A percentile compares a stretch with the other conserved stretches of the same genome.
phyloP scores from a whole-genome alignment of 805 yeast genomes.

The Saccharomycopsis oosterbeekiorum region DNA sequence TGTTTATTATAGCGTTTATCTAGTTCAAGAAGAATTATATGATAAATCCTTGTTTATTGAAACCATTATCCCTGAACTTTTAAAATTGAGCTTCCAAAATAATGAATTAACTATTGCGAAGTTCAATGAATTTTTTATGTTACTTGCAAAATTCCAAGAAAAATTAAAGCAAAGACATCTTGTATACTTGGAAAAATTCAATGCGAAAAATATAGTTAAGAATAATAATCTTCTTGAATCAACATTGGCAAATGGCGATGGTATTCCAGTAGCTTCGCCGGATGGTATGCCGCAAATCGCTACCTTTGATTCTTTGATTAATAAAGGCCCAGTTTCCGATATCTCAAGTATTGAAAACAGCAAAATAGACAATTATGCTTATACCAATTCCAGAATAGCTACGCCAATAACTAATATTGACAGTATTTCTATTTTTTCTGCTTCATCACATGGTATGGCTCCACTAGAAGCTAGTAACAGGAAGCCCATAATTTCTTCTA shows the following conservation, averaged over 20 bases:
- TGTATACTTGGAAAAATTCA: conserved; percentile 25
- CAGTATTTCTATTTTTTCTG: background rate
- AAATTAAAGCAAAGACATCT: conserved; percentile 36
- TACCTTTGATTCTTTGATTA: conserved; percentile 9
- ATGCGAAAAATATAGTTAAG: conserved; percentile 21
- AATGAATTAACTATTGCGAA: conserved; percentile 31
- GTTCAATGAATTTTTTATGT: conserved; percentile 31
- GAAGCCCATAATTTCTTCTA: background rate
- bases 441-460: background rate
- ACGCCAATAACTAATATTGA: background rate
- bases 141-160: conserved; percentile 33
- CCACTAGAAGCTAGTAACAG: background rate
- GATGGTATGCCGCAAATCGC: background rate
- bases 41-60: conserved; percentile 43
- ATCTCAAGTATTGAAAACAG: background rate
- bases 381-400: background rate
- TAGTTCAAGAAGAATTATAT: conserved; percentile 25
- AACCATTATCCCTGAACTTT: conserved; percentile 44
- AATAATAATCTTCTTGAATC: conserved; percentile 6
- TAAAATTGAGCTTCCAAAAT: conserved; percentile 39
- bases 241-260: background rate
- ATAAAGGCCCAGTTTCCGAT: background rate
- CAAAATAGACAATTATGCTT: background rate
- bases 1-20: conserved; percentile 30
- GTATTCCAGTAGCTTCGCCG: conserved; percentile 8